These are phyloP conservation scores for Coffea canephora DNA, from an alignment of 257 asterid genomes.

Conservation along the genomic window DNA sequence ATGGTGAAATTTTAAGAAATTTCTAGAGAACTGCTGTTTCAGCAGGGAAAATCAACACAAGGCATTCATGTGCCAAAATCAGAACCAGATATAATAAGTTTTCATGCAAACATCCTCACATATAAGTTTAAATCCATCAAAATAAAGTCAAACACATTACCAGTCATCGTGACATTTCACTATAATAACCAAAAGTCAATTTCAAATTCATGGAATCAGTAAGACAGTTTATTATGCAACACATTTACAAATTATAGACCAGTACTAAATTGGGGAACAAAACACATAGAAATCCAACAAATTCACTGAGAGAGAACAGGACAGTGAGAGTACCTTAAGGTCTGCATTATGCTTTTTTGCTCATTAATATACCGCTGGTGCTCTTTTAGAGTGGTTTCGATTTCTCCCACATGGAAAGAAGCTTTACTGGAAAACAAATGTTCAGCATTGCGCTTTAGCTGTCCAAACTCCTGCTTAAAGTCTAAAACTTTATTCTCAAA, in stretches of 20 bases:
- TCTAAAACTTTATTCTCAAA: conserved; percentile 86
- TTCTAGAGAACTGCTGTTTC: background rate
- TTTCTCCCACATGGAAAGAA: conserved; percentile 62
- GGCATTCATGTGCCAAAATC: background rate
- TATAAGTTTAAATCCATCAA: background rate
- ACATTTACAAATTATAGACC: background rate
- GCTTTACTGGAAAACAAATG: conserved; percentile 69
- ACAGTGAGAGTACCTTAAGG: conserved; percentile 59
- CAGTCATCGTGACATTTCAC: background rate
- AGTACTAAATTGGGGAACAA: background rate
- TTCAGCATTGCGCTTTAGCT: conserved; percentile 70
- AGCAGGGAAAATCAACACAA: background rate
- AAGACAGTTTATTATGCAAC: background rate
- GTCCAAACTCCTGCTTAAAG: conserved; percentile 86
- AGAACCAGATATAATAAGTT: background rate
- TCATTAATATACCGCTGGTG: conserved; percentile 64
- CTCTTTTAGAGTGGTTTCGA: conserved; percentile 65
- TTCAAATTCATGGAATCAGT: background rate
- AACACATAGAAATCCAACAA: background rate
- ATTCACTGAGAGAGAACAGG: conserved; percentile 12
- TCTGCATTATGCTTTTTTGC: conserved; percentile 94
- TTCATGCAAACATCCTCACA: background rate
- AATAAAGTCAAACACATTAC: background rate
- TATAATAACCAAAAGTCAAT: background rate
- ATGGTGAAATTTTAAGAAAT: background rate